phyloP scores from a whole-genome alignment of 805 yeast species.

The Candida pseudofarinosa region DNA sequence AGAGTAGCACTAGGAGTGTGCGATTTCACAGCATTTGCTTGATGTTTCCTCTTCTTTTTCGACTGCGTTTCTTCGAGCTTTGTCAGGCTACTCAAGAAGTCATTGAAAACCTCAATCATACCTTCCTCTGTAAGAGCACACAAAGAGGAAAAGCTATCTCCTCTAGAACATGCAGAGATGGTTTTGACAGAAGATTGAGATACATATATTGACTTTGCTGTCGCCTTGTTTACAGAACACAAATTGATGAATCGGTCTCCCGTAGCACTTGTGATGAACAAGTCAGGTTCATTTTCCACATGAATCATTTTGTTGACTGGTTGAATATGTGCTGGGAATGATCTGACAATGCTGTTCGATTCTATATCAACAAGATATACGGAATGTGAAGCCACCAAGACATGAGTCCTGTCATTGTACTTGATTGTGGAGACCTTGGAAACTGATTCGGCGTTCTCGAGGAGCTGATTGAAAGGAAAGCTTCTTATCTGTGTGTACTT shows the following conservation, averaged over 20 bases:
- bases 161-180: slow-evolving; percentile 34
- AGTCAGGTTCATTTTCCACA: slow-evolving; percentile 31
- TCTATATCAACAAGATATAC: slow-evolving; percentile 48
- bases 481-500: slow-evolving; percentile 39
- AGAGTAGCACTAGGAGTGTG: slow-evolving; percentile 47
- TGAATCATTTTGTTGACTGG: slow-evolving; percentile 52
- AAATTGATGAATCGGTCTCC: slow-evolving; percentile 81
- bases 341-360: slow-evolving; percentile 37
- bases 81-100: slow-evolving; percentile 39
- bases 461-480: slow-evolving; percentile 38
- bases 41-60: slow-evolving; percentile 45
- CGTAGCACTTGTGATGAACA: slow-evolving; percentile 65
- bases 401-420: slow-evolving; percentile 33
- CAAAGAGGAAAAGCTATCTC: slow-evolving; percentile 33
- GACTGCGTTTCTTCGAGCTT: slow-evolving; percentile 13
- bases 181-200: slow-evolving; percentile 58
- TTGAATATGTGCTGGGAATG: slow-evolving; percentile 75
- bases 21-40: slow-evolving; percentile 40
- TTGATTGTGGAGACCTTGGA: slow-evolving; percentile 26
- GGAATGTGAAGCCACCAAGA: slow-evolving; percentile 66
- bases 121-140: slow-evolving; percentile 74
- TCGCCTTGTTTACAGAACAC: slow-evolving; percentile 45
- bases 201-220: slow-evolving; percentile 58
- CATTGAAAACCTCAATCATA: slow-evolving; percentile 61
- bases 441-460: slow-evolving; percentile 31